These are phyloP conservation scores for Cyberlindnera amylophila DNA, from an alignment of 805 yeast genomes.

Conservation along the genomic window DNA sequence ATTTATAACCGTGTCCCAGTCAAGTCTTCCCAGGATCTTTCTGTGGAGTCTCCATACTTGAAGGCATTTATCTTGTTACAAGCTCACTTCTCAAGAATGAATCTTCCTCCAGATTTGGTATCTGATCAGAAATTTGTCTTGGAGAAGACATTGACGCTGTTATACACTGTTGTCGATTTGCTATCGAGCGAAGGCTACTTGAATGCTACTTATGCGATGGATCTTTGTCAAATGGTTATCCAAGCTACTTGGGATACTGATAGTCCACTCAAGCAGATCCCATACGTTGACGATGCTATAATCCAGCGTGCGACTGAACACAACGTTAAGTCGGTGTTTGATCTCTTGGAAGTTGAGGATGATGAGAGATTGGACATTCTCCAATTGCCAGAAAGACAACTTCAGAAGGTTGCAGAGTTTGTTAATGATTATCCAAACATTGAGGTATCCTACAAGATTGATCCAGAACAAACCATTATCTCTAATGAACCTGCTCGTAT, in stretches of 20 bases:
- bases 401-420: conserved; percentile 75
- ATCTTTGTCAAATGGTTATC: conserved; percentile 79
- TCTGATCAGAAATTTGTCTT: conserved; percentile 55
- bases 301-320: conserved; percentile 50
- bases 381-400: conserved; percentile 45
- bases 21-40: conserved; percentile 37
- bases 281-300: conserved; percentile 52
- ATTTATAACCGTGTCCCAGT: conserved; percentile 63
- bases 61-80: conserved; percentile 77
- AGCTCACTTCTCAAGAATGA: conserved; percentile 70
- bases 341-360: conserved; percentile 73
- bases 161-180: conserved; percentile 70
- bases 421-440: conserved; percentile 88
- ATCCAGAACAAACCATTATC: conserved; percentile 35
- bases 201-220: conserved; percentile 80
- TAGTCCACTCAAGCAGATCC: conserved; percentile 76
- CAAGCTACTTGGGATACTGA: conserved; percentile 87
- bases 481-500: conserved; percentile 49
- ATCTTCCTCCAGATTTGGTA: conserved; percentile 56
- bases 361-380: conserved; percentile 62
- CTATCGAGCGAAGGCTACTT: conserved; percentile 77
- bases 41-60: conserved; percentile 48
- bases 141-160: conserved; percentile 42
- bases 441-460: conserved; percentile 58
- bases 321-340: conserved; percentile 70